Evolutionary conservation across 805 yeast genomes (phyloP).

Genomic region (Metschnikowia matae): DNA sequence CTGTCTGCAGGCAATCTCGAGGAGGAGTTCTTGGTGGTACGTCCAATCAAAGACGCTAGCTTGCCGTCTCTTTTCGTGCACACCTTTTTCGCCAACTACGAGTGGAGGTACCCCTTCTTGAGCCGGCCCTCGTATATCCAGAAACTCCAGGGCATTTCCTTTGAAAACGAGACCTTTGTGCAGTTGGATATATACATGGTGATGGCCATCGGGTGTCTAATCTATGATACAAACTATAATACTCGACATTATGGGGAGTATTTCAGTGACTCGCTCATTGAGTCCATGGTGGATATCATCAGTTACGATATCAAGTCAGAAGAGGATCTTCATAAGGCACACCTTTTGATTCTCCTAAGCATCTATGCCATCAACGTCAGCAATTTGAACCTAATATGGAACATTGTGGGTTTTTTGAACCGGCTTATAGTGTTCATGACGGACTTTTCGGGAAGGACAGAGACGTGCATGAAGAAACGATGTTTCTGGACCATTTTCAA

Average conservation of each 20-base stretch:
- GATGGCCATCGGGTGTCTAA: constrained; percentile 37
- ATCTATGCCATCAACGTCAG: constrained; percentile 29
- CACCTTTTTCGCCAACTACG: constrained; percentile 37
- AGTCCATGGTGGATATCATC: constrained; percentile 31
- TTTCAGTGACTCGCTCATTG: constrained; percentile 32
- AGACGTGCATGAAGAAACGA: constrained; percentile 12
- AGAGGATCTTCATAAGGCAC: constrained; percentile 27
- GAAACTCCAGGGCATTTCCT: constrained; percentile 26
- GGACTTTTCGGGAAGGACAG: constrained; percentile 11
- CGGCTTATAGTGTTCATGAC: constrained; percentile 20
- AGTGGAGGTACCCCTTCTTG: constrained; percentile 34
- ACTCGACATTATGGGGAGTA: constrained; percentile 22
- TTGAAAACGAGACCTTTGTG: constrained; percentile 33
- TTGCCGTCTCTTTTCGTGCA: constrained; percentile 30
- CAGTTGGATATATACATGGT: constrained; percentile 36
- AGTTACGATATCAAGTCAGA: constrained; percentile 24
- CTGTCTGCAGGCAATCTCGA: constrained; percentile 7
- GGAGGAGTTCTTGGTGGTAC: constrained; percentile 37
- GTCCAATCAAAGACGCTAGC: constrained; percentile 24
- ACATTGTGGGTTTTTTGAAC: constrained; percentile 31
- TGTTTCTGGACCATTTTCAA: constrained; percentile 38
- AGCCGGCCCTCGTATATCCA: constrained; percentile 19
- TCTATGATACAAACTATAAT: constrained; percentile 28
- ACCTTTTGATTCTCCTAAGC: constrained; percentile 29
- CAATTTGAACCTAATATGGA: constrained; percentile 30